Evolutionary conservation across 2,329 filamentous ascomycete genomes (phyloP).

Genomic region (Fusarium sambucinum): DNA sequence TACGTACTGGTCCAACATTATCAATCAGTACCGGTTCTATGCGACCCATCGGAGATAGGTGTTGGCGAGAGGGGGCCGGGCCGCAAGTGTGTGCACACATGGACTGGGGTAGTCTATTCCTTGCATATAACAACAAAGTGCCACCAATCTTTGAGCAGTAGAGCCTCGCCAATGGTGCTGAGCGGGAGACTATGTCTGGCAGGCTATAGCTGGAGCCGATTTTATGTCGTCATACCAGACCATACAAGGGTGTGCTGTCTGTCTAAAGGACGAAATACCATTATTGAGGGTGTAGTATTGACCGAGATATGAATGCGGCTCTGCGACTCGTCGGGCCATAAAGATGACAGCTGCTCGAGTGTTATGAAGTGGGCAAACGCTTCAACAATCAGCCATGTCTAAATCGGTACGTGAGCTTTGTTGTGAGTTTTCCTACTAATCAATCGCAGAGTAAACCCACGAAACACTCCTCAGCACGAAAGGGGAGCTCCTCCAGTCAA

Average conservation of each 20-base stretch:
- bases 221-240: constrained; percentile 38
- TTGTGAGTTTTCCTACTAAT: background rate
- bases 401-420: constrained; percentile 18
- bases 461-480: constrained; percentile 19
- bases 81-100: constrained; percentile 25
- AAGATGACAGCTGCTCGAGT: constrained; percentile 24
- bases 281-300: constrained; percentile 24
- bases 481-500: constrained; percentile 17
- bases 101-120: constrained; percentile 28
- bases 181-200: constrained; percentile 17
- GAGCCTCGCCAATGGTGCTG: constrained; percentile 10
- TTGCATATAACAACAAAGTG: constrained; percentile 18
- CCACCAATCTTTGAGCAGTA: constrained; percentile 20
- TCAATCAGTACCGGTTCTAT: too few species aligned
- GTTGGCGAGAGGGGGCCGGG: constrained; percentile 31
- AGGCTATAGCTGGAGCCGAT: constrained; percentile 23
- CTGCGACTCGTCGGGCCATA: constrained; percentile 26
- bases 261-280: constrained; percentile 10
- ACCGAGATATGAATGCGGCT: constrained; percentile 45
- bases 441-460: constrained; percentile 26
- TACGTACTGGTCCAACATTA: too few species aligned
- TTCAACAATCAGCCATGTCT: constrained; percentile 10
- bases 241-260: background rate
- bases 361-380: background rate
- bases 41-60: constrained; percentile 1